Conservation (phyloP, 345 rosid genomes). For the Arabidopsis suecica region DNA sequence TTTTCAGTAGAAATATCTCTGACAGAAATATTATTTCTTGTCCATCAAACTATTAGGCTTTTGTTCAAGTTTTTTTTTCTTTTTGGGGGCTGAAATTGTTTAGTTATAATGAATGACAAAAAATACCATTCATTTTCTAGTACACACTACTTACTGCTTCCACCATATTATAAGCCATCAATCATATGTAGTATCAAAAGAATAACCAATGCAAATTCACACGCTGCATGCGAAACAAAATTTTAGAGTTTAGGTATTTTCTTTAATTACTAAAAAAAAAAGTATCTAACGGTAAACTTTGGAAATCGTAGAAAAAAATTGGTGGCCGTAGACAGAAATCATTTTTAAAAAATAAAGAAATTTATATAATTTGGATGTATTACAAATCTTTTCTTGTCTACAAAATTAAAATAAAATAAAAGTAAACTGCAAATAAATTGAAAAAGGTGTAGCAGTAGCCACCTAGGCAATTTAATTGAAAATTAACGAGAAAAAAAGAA, state of each 20-base stretch:
- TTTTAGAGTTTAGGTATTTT: background rate
- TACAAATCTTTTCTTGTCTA: conserved; percentile 20
- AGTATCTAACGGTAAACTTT: conserved; percentile 33
- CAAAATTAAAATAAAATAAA: background rate
- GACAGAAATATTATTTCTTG: too few relatives aligned
- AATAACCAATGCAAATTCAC: background rate
- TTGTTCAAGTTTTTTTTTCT: too few relatives aligned
- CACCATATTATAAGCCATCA: background rate
- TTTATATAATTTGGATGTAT: conserved; percentile 26
- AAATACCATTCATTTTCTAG: too few relatives aligned
- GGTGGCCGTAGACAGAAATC: conserved; percentile 17
- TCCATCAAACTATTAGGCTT: too few relatives aligned
- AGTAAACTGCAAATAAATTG: background rate
- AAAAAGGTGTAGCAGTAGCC: conserved; percentile 18
- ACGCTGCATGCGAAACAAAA: background rate
- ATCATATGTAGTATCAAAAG: background rate
- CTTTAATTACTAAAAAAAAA: background rate
- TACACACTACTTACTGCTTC: background rate
- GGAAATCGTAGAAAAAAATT: background rate
- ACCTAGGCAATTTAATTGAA: conserved; percentile 21
- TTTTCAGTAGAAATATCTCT: too few relatives aligned
- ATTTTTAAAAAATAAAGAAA: background rate
- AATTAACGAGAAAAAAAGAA: background rate
- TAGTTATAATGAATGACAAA: too few relatives aligned
- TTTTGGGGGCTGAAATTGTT: too few relatives aligned